A percentile compares a stretch with the other conserved stretches of the same genome.
Conservation (phyloP, 495 filamentous ascomycete species). For the Aspergillus funiculosus region DNA sequence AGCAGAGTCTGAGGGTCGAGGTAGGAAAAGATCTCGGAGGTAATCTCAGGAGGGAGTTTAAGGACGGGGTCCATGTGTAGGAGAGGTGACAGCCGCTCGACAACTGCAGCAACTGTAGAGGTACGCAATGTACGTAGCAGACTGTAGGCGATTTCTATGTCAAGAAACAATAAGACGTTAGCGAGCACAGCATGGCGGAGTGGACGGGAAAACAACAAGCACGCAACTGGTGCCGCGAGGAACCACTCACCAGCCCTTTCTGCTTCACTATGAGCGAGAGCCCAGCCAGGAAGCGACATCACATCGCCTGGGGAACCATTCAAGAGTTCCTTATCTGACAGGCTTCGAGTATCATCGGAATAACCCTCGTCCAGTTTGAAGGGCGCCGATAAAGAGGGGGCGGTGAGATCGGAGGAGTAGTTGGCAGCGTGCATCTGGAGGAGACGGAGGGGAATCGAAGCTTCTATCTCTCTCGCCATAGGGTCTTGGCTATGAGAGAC, state of each 20-base stretch:
- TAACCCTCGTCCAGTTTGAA: slow-evolving; percentile 61
- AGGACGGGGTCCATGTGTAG: slow-evolving; percentile 88
- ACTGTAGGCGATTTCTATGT: slow-evolving; percentile 46
- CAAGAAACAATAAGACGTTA: not conserved
- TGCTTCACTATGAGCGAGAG: slow-evolving; percentile 46
- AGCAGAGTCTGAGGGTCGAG: slow-evolving; percentile 72
- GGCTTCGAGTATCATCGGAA: slow-evolving; percentile 58
- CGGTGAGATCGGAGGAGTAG: slow-evolving; percentile 22
- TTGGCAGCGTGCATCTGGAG: slow-evolving; percentile 25
- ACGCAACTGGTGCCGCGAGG: slow-evolving; percentile 4
- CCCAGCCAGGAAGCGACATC: slow-evolving; percentile 47
- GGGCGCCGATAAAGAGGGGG: slow-evolving; percentile 36
- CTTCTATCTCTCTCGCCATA: slow-evolving; percentile 33
- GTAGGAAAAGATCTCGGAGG: slow-evolving; percentile 79
- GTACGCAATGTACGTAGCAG: slow-evolving; percentile 70
- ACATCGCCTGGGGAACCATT: slow-evolving; percentile 32
- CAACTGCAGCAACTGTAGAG: slow-evolving; percentile 67
- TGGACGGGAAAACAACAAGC: too few species aligned
- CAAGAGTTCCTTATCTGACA: slow-evolving; percentile 40
- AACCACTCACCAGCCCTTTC: slow-evolving; percentile 47
- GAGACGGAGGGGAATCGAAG: slow-evolving; percentile 19
- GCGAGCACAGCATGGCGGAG: slow-evolving; percentile 7
- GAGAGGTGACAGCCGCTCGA: slow-evolving; percentile 66
- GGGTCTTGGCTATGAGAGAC: too few species aligned
- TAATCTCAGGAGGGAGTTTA: slow-evolving; percentile 82